Conservation (phyloP, 2,329 filamentous ascomycete species). For the Diaporthe citrichinensis region DNA sequence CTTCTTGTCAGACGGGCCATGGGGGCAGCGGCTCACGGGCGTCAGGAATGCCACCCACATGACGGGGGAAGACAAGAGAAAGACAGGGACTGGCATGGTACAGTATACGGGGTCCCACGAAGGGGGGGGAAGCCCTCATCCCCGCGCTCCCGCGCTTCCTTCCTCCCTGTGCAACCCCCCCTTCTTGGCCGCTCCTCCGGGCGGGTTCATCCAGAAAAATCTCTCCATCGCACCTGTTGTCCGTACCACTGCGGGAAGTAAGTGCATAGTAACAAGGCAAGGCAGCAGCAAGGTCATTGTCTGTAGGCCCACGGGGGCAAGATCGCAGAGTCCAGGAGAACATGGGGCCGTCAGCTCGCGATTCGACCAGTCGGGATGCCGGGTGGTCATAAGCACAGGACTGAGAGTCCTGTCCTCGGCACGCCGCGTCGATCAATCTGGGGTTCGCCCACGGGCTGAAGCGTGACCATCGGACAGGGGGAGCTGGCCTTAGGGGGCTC, state of each 20-base stretch:
- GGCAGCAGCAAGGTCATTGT: background rate
- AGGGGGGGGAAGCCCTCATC: constrained; percentile 4
- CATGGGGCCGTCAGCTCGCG: constrained; percentile 24
- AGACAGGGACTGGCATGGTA: constrained; percentile 17
- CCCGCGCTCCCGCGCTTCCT: constrained; percentile 24
- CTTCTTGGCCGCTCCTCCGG: constrained; percentile 3
- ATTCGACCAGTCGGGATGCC: constrained; percentile 32
- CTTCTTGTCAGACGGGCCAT: background rate
- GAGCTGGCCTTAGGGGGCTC: background rate
- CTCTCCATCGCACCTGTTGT: background rate
- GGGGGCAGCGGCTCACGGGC: background rate
- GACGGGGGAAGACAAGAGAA: constrained; percentile 8
- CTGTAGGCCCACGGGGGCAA: background rate
- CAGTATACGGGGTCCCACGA: background rate
- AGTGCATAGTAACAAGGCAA: background rate
- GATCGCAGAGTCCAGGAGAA: background rate
- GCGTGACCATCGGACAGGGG: background rate
- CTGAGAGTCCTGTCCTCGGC: background rate
- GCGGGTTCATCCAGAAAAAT: constrained; percentile 3
- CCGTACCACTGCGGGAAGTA: background rate
- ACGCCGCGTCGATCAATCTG: constrained; percentile 32
- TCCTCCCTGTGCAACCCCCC: constrained; percentile 15
- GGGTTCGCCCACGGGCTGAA: constrained; percentile 9
- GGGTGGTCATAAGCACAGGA: background rate
- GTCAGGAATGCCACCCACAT: constrained; percentile 13